phyloP scores from a whole-genome alignment of 345 rosid genomes.

The Linum usitatissimum region DNA sequence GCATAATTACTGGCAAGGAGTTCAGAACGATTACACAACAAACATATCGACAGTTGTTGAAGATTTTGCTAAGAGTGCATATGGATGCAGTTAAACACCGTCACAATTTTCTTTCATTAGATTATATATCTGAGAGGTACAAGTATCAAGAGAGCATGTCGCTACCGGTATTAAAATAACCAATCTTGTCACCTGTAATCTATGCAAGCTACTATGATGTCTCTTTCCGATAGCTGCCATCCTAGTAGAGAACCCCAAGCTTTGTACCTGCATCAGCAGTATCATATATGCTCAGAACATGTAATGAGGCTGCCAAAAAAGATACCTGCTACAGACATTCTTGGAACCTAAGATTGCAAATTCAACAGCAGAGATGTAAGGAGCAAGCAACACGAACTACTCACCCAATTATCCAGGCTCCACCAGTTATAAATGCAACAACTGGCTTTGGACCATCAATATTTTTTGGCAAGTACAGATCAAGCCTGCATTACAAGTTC shows the following conservation, averaged over 20 bases:
- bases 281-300: conserved; percentile 16
- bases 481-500: conserved; percentile 48
- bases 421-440: conserved; percentile 89
- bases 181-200: conserved; percentile 64
- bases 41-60: neutral
- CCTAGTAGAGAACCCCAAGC: conserved; percentile 99
- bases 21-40: no score
- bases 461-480: conserved; percentile 76
- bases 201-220: conserved; percentile 86
- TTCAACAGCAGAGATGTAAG: neutral
- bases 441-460: conserved; percentile 69
- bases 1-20: neutral
- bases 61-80: no score
- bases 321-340: neutral
- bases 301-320: neutral
- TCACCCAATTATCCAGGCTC: conserved; percentile 99
- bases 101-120: no score
- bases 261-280: conserved; percentile 60
- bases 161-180: conserved; percentile 3
- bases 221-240: conserved; percentile 84
- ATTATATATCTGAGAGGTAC: no score
- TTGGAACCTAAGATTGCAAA: neutral
- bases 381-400: conserved; percentile 16
- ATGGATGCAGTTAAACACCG: no score
- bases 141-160: neutral